Evolutionary conservation across 441 rosid species (phyloP).

Genomic region (Pelargonium cotyledonis): DNA sequence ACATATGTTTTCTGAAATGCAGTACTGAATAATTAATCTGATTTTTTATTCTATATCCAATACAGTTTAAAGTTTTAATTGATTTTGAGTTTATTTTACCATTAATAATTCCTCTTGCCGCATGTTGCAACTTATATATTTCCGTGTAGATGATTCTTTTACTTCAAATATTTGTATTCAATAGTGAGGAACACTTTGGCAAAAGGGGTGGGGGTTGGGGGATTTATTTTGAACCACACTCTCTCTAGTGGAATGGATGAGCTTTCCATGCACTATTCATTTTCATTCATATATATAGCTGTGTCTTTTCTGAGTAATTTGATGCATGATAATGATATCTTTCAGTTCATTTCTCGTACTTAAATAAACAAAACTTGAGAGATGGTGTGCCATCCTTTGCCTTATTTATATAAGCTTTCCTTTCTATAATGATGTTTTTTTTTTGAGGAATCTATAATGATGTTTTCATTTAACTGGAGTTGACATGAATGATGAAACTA

Average conservation of each 20-base stretch:
- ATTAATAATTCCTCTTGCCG: background rate
- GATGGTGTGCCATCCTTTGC: conserved; percentile 8
- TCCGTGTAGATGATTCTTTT: background rate
- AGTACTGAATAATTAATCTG: background rate
- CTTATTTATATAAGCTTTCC: background rate
- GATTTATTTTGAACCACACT: background rate
- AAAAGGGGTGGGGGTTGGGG: background rate
- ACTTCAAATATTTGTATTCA: background rate
- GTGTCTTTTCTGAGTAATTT: background rate
- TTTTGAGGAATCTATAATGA: too few relatives aligned
- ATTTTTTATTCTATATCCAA: background rate
- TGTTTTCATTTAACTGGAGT: conserved; percentile 5
- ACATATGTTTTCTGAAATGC: background rate
- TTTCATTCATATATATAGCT: background rate
- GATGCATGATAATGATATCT: background rate
- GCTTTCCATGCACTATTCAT: background rate
- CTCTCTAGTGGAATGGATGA: background rate
- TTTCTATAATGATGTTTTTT: conserved; percentile 1
- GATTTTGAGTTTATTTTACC: background rate
- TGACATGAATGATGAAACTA: conserved; percentile 15
- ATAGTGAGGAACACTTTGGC: background rate
- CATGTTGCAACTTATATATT: background rate
- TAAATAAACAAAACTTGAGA: background rate
- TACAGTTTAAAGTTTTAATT: background rate
- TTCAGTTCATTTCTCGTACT: background rate